A percentile compares a stretch with the other conserved stretches of the same genome.
Evolutionary conservation across 306 rosid genomes (phyloP).

Genomic region (Hippophae gyantsensis): DNA sequence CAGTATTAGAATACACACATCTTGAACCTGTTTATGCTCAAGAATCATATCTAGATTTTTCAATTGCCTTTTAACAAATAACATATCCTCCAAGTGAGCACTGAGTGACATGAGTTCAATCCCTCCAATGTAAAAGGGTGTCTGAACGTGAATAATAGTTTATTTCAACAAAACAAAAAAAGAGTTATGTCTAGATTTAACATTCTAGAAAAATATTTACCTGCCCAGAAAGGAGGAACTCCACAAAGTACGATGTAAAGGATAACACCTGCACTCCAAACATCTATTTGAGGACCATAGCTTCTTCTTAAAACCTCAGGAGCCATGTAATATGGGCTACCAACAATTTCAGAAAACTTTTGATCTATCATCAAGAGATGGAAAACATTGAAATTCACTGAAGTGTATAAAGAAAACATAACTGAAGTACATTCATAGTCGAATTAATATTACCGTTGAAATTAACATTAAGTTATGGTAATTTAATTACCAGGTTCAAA

Average conservation of each 20-base stretch:
- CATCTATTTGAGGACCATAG: slow-evolving; percentile 79
- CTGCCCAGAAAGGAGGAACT: slow-evolving; percentile 99
- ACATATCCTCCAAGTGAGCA: too few species aligned
- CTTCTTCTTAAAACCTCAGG: slow-evolving; percentile 84
- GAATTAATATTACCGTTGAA: not conserved
- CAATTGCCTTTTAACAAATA: too few species aligned
- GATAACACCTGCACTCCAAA: slow-evolving; percentile 94
- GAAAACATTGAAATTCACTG: not conserved
- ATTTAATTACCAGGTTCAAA: slow-evolving; percentile 42
- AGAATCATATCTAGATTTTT: not conserved
- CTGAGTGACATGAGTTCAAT: too few species aligned
- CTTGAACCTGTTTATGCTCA: not conserved
- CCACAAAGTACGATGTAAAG: slow-evolving; percentile 87
- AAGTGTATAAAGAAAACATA: not conserved
- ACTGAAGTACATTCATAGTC: not conserved
- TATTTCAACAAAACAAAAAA: not conserved
- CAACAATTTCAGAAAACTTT: slow-evolving; percentile 80
- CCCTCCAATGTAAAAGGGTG: too few species aligned
- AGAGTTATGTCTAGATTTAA: not conserved
- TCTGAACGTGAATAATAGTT: not conserved
- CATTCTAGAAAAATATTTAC: slow-evolving; percentile 23
- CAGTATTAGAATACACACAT: slow-evolving; percentile 12
- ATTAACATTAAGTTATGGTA: not conserved
- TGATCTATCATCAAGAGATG: slow-evolving; percentile 41
- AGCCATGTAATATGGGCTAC: slow-evolving; percentile 99